A percentile compares a stretch with the other conserved stretches of the same genome.
Conservation (phyloP, 345 rosid species). For the Excoecaria agallocha region DNA sequence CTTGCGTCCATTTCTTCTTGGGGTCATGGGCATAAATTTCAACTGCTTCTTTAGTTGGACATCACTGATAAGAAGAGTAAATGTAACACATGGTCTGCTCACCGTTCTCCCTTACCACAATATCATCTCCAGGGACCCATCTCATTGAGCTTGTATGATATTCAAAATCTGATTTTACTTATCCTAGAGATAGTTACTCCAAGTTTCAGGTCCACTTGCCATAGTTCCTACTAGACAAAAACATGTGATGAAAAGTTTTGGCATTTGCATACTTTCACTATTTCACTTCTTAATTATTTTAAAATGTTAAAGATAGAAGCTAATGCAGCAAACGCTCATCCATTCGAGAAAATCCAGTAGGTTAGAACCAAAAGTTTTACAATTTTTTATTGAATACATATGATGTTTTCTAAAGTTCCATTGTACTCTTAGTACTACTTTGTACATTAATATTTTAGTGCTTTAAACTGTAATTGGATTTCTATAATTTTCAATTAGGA, state of each 20-base stretch:
- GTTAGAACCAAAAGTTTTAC: not conserved
- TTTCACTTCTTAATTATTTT: not conserved
- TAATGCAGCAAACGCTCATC: not conserved
- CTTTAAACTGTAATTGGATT: slow-evolving; percentile 2
- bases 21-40: slow-evolving; percentile 9
- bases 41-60: slow-evolving; percentile 16
- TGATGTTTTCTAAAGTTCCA: slow-evolving; percentile 1
- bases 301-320: not conserved
- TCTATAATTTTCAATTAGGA: slow-evolving; percentile 6
- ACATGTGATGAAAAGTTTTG: slow-evolving; percentile 13
- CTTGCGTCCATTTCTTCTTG: slow-evolving; percentile 18
- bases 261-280: not conserved
- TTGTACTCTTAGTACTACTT: slow-evolving; percentile 8
- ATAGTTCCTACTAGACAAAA: slow-evolving; percentile 10
- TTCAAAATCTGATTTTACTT: slow-evolving; percentile 30
- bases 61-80: slow-evolving; percentile 11
- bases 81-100: slow-evolving; percentile 41
- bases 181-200: slow-evolving; percentile 22
- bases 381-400: not conserved
- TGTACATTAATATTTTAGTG: not conserved
- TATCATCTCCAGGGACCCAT: slow-evolving; percentile 38
- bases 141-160: slow-evolving; percentile 19
- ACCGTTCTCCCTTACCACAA: slow-evolving; percentile 25
- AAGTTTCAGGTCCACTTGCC: slow-evolving; percentile 23
- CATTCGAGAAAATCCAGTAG: not conserved